phyloP scores from a whole-genome alignment of 2,329 filamentous ascomycete species.

The Alternaria infectoria region DNA sequence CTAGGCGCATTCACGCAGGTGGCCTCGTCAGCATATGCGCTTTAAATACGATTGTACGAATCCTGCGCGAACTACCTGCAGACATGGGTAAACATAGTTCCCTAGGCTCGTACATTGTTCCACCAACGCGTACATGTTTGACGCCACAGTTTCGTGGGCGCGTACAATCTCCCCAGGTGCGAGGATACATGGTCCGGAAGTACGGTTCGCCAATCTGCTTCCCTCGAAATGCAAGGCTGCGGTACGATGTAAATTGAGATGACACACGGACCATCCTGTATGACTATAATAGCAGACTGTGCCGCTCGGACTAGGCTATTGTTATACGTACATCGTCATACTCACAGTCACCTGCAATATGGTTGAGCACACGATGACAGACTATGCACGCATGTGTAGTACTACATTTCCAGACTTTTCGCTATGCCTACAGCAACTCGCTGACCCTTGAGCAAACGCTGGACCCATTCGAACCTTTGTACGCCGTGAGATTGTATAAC shows the following conservation, averaged over 20 bases:
- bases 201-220: neutral
- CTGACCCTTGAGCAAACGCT: slow-evolving; percentile 26
- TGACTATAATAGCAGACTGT: neutral
- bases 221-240: neutral
- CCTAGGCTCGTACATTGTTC: neutral
- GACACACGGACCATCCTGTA: neutral
- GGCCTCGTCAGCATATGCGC: slow-evolving; percentile 15
- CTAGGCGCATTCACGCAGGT: neutral
- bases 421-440: neutral
- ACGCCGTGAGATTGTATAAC: slow-evolving; percentile 19
- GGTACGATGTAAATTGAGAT: neutral
- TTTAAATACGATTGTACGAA: neutral
- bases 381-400: neutral
- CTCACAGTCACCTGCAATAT: neutral
- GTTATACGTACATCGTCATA: neutral
- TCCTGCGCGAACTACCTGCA: neutral
- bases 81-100: neutral
- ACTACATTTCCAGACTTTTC: slow-evolving; percentile 10
- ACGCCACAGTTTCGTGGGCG: neutral
- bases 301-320: neutral
- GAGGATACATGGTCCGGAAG: neutral
- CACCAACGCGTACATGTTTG: neutral
- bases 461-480: slow-evolving; percentile 23
- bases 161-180: neutral
- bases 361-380: neutral